phyloP scores from a whole-genome alignment of 441 rosid genomes.

The Dalechampia spathulata region DNA sequence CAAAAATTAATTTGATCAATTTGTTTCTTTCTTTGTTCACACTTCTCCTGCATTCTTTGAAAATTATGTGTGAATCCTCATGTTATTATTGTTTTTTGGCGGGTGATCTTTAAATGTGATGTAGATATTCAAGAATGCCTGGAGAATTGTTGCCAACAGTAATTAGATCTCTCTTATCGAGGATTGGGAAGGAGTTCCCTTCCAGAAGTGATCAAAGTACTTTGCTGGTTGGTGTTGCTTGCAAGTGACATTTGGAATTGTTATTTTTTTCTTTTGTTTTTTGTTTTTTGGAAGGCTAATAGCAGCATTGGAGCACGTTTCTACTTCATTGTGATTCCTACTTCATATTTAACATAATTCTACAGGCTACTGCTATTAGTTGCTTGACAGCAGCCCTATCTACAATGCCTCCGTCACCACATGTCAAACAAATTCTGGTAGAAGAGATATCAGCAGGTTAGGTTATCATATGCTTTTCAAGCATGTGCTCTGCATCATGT shows the following conservation, averaged over 20 bases:
- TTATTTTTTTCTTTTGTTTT: not conserved
- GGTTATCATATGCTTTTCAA: constrained; percentile 2
- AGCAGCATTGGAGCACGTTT: not conserved
- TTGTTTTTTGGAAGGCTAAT: not conserved
- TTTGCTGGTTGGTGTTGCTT: constrained; percentile 57
- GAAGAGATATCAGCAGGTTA: constrained; percentile 62
- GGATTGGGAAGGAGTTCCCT: constrained; percentile 53
- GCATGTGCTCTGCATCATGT: not conserved
- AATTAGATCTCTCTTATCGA: constrained; percentile 45
- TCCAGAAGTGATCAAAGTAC: constrained; percentile 63
- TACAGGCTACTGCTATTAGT: constrained; percentile 63
- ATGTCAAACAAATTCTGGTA: constrained; percentile 55
- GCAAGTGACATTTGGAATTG: not conserved
- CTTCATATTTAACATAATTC: constrained; percentile 13
- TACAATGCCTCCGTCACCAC: constrained; percentile 50
- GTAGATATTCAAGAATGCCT: constrained; percentile 89
- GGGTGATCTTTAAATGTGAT: constrained; percentile 15
- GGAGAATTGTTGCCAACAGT: constrained; percentile 63
- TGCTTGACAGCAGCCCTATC: constrained; percentile 82
- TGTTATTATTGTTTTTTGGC: constrained; percentile 6
- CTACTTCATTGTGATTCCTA: not conserved
- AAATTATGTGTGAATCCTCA: constrained; percentile 5
- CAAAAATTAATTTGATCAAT: too few species aligned
- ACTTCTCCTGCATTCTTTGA: constrained; percentile 8
- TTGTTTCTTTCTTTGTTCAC: constrained; percentile 1